Percentiles rank a stretch among this genome's conserved stretches.
Conservation (phyloP, 176 grass and related monocot genomes). For the Juncus inflexus region DNA sequence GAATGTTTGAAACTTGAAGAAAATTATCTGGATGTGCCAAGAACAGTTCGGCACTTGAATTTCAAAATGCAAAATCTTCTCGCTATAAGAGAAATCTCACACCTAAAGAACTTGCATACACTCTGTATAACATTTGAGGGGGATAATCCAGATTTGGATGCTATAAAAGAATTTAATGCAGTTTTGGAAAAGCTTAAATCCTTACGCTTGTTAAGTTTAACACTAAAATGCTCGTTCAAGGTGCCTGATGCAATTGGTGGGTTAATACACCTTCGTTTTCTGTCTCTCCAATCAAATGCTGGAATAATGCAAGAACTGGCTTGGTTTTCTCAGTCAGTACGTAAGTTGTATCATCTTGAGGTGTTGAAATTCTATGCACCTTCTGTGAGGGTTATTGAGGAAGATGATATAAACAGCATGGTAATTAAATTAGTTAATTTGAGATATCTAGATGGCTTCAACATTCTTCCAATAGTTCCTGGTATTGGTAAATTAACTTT, state of each 20-base stretch:
- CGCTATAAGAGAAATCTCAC: slow-evolving; percentile 26
- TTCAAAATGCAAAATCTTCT: slow-evolving; percentile 11
- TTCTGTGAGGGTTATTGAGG: neutral
- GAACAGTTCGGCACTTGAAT: slow-evolving; percentile 21
- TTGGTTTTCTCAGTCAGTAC: neutral
- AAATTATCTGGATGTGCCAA: neutral
- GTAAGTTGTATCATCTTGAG: slow-evolving; percentile 25
- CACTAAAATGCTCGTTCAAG: slow-evolving; percentile 10
- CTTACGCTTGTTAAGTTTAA: slow-evolving; percentile 27
- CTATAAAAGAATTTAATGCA: neutral
- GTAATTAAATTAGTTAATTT: slow-evolving; percentile 26
- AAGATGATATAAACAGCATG: neutral
- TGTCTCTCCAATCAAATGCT: slow-evolving; percentile 10
- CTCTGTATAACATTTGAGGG: neutral
- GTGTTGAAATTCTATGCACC: neutral
- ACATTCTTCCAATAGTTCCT: neutral
- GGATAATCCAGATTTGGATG: neutral
- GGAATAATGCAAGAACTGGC: neutral
- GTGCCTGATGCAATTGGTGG: neutral
- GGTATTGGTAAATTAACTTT: slow-evolving; percentile 21
- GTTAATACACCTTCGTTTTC: slow-evolving; percentile 31
- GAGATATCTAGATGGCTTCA: slow-evolving; percentile 11
- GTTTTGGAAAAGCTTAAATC: slow-evolving; percentile 24
- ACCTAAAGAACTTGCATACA: slow-evolving; percentile 32
- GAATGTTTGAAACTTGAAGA: slow-evolving; percentile 31